Evolutionary conservation across 768 basidiomycete genomes (phyloP).

Genomic region (Dictyophora rubrovolvata): DNA sequence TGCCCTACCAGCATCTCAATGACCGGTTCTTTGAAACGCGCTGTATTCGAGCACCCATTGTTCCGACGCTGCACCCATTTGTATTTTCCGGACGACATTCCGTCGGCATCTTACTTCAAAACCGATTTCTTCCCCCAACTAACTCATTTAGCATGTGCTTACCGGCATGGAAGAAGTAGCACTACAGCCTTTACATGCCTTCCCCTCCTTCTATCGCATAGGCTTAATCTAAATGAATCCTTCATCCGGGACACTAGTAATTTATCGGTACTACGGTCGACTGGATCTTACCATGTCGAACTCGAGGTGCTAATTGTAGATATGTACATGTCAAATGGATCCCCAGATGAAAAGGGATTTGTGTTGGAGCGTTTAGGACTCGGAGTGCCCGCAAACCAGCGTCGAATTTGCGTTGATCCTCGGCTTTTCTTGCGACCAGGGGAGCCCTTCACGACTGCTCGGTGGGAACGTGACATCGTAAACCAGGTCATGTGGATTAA

Average conservation of each 20-base stretch:
- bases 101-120: background rate
- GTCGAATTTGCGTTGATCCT: background rate
- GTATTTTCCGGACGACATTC: constrained; percentile 5
- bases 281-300: background rate
- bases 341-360: constrained; percentile 1
- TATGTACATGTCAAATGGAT: constrained; percentile 5
- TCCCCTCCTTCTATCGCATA: constrained; percentile 2
- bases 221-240: background rate
- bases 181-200: constrained; percentile 4
- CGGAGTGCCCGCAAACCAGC: background rate
- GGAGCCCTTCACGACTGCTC: background rate
- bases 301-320: constrained; percentile 4
- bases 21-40: background rate
- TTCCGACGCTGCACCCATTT: constrained; percentile 7
- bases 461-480: background rate
- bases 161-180: constrained; percentile 6
- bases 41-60: constrained; percentile 1
- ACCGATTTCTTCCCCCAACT: constrained; percentile 1
- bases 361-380: constrained; percentile 5
- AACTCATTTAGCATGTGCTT: constrained; percentile 7
- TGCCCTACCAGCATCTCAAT: constrained; percentile 5
- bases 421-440: constrained; percentile 6
- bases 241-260: background rate
- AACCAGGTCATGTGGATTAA: constrained; percentile 4
- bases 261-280: background rate